Evolutionary conservation across 2,329 filamentous ascomycete species (phyloP), one percentile per base, ranked within the genome.

Genomic region (Microcyclospora pomicola): DNA sequence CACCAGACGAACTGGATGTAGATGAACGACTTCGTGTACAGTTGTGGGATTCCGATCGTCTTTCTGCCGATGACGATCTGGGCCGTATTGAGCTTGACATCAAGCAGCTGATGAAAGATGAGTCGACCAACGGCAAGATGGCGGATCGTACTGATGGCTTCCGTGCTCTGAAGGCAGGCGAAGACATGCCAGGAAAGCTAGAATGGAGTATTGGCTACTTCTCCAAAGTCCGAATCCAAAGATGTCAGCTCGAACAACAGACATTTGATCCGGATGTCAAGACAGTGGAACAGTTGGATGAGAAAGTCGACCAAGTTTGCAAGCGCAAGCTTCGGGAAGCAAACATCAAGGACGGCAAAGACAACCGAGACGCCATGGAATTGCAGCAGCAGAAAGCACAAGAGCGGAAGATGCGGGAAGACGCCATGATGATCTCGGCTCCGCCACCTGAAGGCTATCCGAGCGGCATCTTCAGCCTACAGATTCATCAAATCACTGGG

Each of bases 11-110:
- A 52, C 57, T 85, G 9, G 80, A 85, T 43, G 79, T 82, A 0
- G 71, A 77, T 15, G 51, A 54, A 57, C 74, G 72, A 27, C 55
- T 86, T 9, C 71, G 79, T 2, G 52, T 85, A 1, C 79, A 84
- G 50, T 63, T 85, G 0, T 86, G 80, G 80, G 81, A 86, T 48
- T 82, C 77, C 2, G 81, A 85, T 53, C 74, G 75, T 32, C 69
- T 73, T 36, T 79, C 75, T 2, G 80, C 80, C 1, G 80, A 85
- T 50, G 80, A 85, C 48, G 80, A 85, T 49, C 64, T 85, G 1
- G 80, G 81, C 12, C 71, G 80, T 12, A 80, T 84, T 11, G 80
- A 84, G 52, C 59, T 85, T 7, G 72, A 75, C 42, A 56, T 85
- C 27, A 78, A 78, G 50, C 59, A 72, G 3, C 51, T 84, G 5